phyloP scores from a whole-genome alignment of 2,329 filamentous ascomycete genomes.

The Xylariaceae sp. region DNA sequence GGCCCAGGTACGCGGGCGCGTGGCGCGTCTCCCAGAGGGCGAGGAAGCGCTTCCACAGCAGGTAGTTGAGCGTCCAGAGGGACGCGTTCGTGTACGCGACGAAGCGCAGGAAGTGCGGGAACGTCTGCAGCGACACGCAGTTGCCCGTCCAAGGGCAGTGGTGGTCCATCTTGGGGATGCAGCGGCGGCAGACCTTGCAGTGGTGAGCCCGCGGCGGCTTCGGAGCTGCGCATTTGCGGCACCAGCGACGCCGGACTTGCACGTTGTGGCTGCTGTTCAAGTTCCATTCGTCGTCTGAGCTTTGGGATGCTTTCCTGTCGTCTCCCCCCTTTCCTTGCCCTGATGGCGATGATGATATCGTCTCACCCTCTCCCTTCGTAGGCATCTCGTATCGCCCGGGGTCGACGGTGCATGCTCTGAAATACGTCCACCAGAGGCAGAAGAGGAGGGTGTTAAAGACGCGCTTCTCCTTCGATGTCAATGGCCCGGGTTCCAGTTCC shows the following conservation, averaged over 20 bases:
- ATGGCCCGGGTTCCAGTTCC: conserved; percentile 54
- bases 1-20: conserved; percentile 70
- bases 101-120: conserved; percentile 79
- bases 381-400: conserved; percentile 50
- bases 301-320: conserved; percentile 14
- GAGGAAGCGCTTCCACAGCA: conserved; percentile 54
- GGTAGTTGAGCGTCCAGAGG: conserved; percentile 55
- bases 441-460: conserved; percentile 62
- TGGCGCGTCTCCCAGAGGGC: conserved; percentile 60
- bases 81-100: conserved; percentile 62
- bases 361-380: conserved; percentile 1
- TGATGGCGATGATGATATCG: neutral
- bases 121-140: conserved; percentile 76
- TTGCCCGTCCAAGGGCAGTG: conserved; percentile 83
- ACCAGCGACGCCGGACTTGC: conserved; percentile 49
- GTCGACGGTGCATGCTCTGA: conserved; percentile 51
- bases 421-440: conserved; percentile 66
- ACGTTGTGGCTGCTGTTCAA: conserved; percentile 5
- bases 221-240: conserved; percentile 65
- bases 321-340: conserved; percentile 27
- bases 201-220: conserved; percentile 79
- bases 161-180: conserved; percentile 78
- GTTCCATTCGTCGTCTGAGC: conserved; percentile 22
- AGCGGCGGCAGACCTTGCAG: conserved; percentile 69
- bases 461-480: conserved; percentile 50